These are phyloP conservation scores for Coniferiporia sulphurascens DNA, from an alignment of 1,284 basidiomycete genomes.

Conservation along the genomic window DNA sequence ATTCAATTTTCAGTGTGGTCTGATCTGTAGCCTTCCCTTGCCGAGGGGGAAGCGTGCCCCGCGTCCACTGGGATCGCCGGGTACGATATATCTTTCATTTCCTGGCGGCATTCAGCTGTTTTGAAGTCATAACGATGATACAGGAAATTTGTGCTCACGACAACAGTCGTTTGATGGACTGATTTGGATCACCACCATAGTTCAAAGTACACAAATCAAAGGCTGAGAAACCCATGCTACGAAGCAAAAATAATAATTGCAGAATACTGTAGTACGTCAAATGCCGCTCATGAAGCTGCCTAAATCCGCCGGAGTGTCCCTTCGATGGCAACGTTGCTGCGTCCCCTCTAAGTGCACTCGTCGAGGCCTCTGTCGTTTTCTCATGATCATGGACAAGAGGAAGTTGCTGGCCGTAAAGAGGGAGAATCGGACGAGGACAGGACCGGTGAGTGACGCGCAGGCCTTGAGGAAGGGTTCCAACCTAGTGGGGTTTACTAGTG, in stretches of 20 bases:
- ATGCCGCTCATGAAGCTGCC: background rate
- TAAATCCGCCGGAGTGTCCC: conserved; percentile 6
- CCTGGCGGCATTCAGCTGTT: background rate
- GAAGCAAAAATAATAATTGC: background rate
- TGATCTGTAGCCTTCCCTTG: too few species aligned
- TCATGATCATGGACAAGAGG: conserved; percentile 4
- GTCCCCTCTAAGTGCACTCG: background rate
- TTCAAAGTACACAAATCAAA: background rate
- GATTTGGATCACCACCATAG: conserved; percentile 6
- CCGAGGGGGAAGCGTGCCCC: too few species aligned
- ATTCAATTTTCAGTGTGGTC: too few species aligned
- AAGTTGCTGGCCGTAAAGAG: conserved; percentile 1
- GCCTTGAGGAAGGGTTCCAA: too few species aligned
- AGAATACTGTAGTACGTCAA: background rate
- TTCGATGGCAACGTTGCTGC: background rate
- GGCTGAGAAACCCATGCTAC: background rate
- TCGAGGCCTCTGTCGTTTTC: background rate
- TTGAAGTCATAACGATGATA: background rate
- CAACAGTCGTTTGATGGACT: conserved; percentile 3
- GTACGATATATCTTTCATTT: background rate
- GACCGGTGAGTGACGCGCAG: background rate
- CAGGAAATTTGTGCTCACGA: background rate
- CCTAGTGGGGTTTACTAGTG: too few species aligned
- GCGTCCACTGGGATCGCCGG: too few species aligned
- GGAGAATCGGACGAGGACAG: background rate